These are phyloP conservation scores for Colletotrichum sp. DNA, from an alignment of 2,329 filamentous ascomycete species.

Conservation along the genomic window DNA sequence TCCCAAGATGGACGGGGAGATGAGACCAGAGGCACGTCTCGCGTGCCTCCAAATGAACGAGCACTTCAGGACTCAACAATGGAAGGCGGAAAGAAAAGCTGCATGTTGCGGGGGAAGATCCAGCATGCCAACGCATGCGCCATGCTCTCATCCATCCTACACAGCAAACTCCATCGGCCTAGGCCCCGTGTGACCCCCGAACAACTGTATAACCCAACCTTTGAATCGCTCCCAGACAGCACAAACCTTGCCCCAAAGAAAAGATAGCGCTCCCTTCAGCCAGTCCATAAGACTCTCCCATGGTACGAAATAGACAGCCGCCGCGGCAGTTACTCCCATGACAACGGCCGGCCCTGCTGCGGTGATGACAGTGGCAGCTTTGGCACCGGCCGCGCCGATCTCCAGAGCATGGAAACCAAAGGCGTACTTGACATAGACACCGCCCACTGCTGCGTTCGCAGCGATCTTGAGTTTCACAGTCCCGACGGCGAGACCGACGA, in stretches of 20 bases:
- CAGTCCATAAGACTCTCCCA: background rate
- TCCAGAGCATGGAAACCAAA: background rate
- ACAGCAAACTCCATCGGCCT: background rate
- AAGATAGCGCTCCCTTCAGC: background rate
- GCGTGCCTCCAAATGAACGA: background rate
- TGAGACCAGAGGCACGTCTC: background rate
- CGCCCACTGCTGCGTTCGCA: background rate
- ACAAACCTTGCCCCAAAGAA: background rate
- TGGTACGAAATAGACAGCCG: constrained; percentile 1
- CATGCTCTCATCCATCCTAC: background rate
- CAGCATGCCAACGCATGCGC: background rate
- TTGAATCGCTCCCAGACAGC: background rate
- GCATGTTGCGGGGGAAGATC: background rate
- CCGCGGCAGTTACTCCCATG: background rate
- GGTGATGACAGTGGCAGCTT: background rate
- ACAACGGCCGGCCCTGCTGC: background rate
- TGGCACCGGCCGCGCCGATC: background rate
- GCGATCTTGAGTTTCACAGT: background rate
- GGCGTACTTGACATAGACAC: constrained; percentile 2
- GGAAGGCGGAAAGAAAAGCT: background rate
- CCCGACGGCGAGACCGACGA: background rate
- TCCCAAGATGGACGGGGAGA: background rate
- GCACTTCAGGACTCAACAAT: background rate
- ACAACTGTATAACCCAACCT: background rate
- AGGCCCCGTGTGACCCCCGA: background rate